phyloP scores from a whole-genome alignment of 2,329 filamentous ascomycete species.

The Diplodia sapinea region DNA sequence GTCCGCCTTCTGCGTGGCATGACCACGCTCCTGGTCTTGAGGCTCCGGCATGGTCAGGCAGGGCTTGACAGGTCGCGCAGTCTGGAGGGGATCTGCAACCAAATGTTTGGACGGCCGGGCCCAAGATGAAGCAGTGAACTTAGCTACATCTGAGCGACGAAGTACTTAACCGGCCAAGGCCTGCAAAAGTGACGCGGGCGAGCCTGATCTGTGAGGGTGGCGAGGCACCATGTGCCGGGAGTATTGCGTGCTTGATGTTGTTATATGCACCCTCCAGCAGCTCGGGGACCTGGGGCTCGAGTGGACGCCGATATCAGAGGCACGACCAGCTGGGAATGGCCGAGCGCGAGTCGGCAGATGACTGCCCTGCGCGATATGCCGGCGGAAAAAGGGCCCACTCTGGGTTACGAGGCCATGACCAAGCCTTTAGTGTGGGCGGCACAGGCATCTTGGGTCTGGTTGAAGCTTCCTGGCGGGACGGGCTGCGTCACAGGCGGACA shows the following conservation, averaged over 20 bases:
- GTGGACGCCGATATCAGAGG: neutral
- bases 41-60: slow-evolving; percentile 4
- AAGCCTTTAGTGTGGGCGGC: slow-evolving; percentile 1
- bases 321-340: slow-evolving; percentile 11
- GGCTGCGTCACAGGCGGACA: neutral
- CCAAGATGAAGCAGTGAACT: slow-evolving; percentile 12
- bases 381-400: neutral
- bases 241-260: slow-evolving; percentile 29
- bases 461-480: neutral
- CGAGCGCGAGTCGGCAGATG: slow-evolving; percentile 20
- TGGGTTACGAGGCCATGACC: neutral
- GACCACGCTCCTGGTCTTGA: slow-evolving; percentile 11
- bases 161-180: neutral
- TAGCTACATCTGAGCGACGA: slow-evolving; percentile 11
- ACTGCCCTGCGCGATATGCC: slow-evolving; percentile 6
- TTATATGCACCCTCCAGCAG: slow-evolving; percentile 3
- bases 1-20: slow-evolving; percentile 3
- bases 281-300: slow-evolving; percentile 2
- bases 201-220: slow-evolving; percentile 9
- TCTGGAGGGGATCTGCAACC: neutral
- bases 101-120: neutral
- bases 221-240: slow-evolving; percentile 24
- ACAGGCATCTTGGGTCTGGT: slow-evolving; percentile 1
- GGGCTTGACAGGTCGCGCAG: neutral
- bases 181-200: neutral